Evolutionary conservation across 2,329 filamentous ascomycete species (phyloP), one percentile per base, ranked within the genome.

Genomic region (Pyrenophora teres): DNA sequence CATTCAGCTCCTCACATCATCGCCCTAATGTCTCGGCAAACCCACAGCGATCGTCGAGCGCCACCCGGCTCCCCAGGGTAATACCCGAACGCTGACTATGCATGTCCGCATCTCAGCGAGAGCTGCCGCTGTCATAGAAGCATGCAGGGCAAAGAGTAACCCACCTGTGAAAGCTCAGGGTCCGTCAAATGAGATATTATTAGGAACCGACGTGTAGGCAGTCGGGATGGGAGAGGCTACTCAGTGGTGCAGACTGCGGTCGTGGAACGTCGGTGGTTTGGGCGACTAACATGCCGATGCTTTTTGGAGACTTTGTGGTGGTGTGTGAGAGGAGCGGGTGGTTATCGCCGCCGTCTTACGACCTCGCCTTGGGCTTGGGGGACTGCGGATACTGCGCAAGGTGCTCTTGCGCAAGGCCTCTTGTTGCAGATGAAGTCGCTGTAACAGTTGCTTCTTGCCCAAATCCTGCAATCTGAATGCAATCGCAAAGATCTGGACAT

Each of bases 201-300:
- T 52, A 52, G 45, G 43, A 47, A 33, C 19, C 9, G 27, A 31
- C 30, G 40, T 25, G 31, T 35, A 31, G 19, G 18, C 36, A 37
- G 30, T 39, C 27, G 13, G 27, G 19, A n/a, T 32, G 43, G 16
- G 21, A 31, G 39, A 35, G 30, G 21, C 43, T 30, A 13, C 27
- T 30, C 27, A 7, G 39, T 49, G 50, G 50, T 45, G 50, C 40
- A 48, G 31, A 42, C 27, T 46, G 23, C 47, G 47, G 38, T 35
- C 36, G 38, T 48, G 38, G 6, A 52, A 52, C 50, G 40, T 49
- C 50, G 50, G 44, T 49, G 50, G 40, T 43, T 48, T 52, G 19
- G 45, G 3, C 36, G 7, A 27, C 35, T 41, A 15, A 46, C 27
- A 32, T 30, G 6, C 50, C 50, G 50, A 52, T 49, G 50, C 50